Evolutionary conservation across 2,329 filamentous ascomycete genomes (phyloP).

Genomic region (Endocalyx cinctus): DNA sequence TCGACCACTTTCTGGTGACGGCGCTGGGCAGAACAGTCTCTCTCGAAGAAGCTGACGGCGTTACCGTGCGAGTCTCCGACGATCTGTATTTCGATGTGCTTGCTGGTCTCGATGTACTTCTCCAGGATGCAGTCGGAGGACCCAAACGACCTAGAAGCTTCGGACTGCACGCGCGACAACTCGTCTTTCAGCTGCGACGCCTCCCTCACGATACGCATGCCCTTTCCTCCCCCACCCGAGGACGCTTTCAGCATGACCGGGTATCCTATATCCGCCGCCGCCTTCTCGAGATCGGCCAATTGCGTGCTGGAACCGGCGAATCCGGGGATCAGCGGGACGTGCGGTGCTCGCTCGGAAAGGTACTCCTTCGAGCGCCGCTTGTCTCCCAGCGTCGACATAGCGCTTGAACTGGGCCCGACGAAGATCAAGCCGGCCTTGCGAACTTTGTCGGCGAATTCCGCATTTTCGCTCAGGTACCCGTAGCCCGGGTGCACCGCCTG

Average conservation of each 20-base stretch:
- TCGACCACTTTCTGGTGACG: constrained; percentile 64
- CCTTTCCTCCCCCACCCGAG: constrained; percentile 57
- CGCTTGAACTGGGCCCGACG: constrained; percentile 49
- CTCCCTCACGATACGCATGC: constrained; percentile 49
- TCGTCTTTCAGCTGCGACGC: constrained; percentile 39
- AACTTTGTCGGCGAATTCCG: constrained; percentile 50
- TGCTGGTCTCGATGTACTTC: constrained; percentile 55
- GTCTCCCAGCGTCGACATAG: constrained; percentile 39
- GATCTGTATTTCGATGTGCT: constrained; percentile 48
- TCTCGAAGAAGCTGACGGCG: constrained; percentile 57
- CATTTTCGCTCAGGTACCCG: constrained; percentile 60
- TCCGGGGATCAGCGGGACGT: constrained; percentile 35
- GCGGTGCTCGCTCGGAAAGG: constrained; percentile 36
- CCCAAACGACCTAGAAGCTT: too few relatives aligned
- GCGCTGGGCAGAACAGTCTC: constrained; percentile 64
- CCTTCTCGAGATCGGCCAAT: constrained; percentile 49
- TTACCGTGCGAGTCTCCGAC: constrained; percentile 59
- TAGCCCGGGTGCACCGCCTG: constrained; percentile 63
- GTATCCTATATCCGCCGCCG: constrained; percentile 29
- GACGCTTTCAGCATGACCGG: constrained; percentile 56
- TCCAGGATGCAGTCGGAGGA: constrained; percentile 54
- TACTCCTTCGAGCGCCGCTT: constrained; percentile 18
- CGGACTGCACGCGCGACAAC: constrained; percentile 47
- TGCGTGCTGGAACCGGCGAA: constrained; percentile 14
- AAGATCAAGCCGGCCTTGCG: constrained; percentile 50